Evolutionary conservation across 2,329 filamentous ascomycete genomes (phyloP).

Genomic region (Fusarium coffeatum): DNA sequence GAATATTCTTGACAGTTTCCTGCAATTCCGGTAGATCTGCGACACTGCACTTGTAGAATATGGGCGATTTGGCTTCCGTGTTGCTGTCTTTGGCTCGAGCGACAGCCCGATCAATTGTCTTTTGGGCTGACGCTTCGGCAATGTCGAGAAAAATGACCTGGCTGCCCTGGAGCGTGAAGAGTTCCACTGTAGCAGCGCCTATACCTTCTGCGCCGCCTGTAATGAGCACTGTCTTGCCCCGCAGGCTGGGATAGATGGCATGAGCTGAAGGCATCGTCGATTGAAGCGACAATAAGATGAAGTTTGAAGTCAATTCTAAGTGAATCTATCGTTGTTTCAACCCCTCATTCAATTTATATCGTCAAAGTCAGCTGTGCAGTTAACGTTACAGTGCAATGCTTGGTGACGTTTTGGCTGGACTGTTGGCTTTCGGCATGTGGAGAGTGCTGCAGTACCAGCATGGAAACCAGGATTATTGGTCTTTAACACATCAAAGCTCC

Average conservation of each 20-base stretch:
- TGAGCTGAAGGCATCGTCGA: constrained; percentile 7
- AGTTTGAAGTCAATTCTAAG: background rate
- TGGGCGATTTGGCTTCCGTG: constrained; percentile 41
- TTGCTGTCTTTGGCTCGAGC: constrained; percentile 25
- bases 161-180: constrained; percentile 59
- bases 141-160: constrained; percentile 59
- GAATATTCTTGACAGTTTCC: constrained; percentile 49
- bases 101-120: constrained; percentile 45
- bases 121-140: constrained; percentile 42
- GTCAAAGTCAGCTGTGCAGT: background rate
- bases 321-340: background rate
- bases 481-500: background rate
- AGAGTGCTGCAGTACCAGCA: background rate
- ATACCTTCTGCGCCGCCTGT: constrained; percentile 62
- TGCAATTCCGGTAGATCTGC: constrained; percentile 52
- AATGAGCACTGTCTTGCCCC: constrained; percentile 56
- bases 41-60: constrained; percentile 58
- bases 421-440: background rate
- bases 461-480: background rate
- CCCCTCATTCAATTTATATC: background rate
- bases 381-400: background rate
- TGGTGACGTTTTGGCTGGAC: background rate
- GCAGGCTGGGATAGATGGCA: constrained; percentile 57
- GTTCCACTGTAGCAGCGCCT: constrained; percentile 57
- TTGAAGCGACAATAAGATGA: too few relatives aligned